Evolutionary conservation across 116 monocot species (phyloP).

Genomic region (Trichopus zeylanicus): DNA sequence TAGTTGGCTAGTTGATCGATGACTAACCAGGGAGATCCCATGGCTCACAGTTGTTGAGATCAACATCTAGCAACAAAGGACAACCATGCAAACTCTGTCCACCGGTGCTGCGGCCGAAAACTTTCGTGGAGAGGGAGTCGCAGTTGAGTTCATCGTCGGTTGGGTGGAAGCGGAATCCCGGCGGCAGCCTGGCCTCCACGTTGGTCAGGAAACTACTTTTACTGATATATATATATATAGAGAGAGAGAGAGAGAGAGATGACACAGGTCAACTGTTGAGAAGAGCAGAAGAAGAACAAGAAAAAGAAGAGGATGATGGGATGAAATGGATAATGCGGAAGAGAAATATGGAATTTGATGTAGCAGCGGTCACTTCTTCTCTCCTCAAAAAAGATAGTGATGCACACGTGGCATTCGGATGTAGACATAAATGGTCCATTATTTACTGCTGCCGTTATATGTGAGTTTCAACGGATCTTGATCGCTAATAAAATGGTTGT

Average conservation of each 20-base stretch:
- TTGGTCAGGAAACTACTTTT: conserved; percentile 55
- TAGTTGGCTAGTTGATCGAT: not conserved
- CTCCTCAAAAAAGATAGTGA: no score
- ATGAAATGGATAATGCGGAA: not conserved
- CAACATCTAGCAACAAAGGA: conserved; percentile 61
- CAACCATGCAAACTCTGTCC: not conserved
- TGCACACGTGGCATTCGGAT: not conserved
- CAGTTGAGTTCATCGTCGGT: conserved; percentile 83
- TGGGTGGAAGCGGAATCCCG: conserved; percentile 92
- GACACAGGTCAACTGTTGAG: not conserved
- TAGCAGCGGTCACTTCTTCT: not conserved
- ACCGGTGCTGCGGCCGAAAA: not conserved
- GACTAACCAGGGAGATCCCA: conserved; percentile 91
- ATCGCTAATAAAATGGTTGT: no score
- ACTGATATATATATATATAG: not conserved
- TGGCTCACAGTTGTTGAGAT: conserved; percentile 93
- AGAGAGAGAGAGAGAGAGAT: conserved; percentile 1
- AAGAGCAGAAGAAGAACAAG: not conserved
- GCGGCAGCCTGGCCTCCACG: conserved; percentile 75
- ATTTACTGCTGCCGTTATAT: no score
- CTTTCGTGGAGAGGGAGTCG: conserved; percentile 50
- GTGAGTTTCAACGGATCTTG: no score
- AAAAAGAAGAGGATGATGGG: not conserved
- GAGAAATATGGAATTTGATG: not conserved
- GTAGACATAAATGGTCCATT: no score